phyloP scores from a whole-genome alignment of 345 rosid species.

The Draba incana region DNA sequence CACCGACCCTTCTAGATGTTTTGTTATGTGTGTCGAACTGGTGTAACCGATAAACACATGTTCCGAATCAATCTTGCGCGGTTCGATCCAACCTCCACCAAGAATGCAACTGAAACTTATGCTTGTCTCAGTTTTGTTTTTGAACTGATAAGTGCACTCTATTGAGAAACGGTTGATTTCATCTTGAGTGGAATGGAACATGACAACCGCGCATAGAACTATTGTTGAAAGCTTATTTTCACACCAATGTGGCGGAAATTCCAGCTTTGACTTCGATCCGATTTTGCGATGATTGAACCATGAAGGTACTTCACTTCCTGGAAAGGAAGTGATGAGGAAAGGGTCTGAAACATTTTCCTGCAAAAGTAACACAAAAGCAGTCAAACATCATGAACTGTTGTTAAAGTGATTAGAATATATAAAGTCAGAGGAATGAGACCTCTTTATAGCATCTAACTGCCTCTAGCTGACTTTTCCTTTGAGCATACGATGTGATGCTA shows the following conservation, averaged over 20 bases:
- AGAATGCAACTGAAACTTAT: constrained; percentile 25
- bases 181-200: constrained; percentile 1
- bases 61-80: constrained; percentile 29
- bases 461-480: constrained; percentile 21
- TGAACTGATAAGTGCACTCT: constrained; percentile 35
- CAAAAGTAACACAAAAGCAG: constrained; percentile 7
- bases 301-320: constrained; percentile 38
- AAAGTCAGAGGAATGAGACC: constrained; percentile 9
- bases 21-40: constrained; percentile 13
- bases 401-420: background rate
- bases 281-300: constrained; percentile 24
- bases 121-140: background rate
- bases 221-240: constrained; percentile 27
- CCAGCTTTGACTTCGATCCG: background rate
- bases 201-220: constrained; percentile 29
- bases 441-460: constrained; percentile 17
- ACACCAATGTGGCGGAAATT: constrained; percentile 30
- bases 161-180: constrained; percentile 12
- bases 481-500: constrained; percentile 29
- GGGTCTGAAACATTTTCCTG: constrained; percentile 23
- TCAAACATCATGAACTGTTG: too few relatives aligned
- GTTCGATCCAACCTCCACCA: constrained; percentile 29
- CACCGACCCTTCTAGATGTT: constrained; percentile 12
- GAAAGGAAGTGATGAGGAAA: constrained; percentile 25
- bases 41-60: constrained; percentile 41